Evolutionary conservation across 2,329 filamentous ascomycete genomes (phyloP).

Genomic region (Trichophyton benhamiae): DNA sequence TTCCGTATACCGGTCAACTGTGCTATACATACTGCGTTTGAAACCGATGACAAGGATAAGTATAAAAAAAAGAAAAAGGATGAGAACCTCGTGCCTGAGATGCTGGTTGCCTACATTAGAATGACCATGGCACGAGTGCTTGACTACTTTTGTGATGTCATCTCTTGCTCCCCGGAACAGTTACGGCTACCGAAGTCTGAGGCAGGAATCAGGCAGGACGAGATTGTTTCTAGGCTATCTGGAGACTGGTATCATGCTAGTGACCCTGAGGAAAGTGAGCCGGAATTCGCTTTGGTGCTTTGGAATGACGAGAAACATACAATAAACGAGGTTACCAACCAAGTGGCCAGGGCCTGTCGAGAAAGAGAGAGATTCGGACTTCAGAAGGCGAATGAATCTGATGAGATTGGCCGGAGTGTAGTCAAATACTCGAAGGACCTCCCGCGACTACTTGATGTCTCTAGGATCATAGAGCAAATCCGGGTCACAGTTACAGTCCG

Average conservation of each 20-base stretch:
- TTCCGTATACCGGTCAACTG: constrained; percentile 82
- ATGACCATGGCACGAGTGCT: constrained; percentile 76
- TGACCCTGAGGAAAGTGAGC: constrained; percentile 49
- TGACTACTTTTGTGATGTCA: constrained; percentile 95
- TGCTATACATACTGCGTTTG: constrained; percentile 71
- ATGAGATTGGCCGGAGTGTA: constrained; percentile 76
- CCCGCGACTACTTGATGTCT: constrained; percentile 59
- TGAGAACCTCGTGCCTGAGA: constrained; percentile 59
- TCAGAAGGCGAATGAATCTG: constrained; percentile 71
- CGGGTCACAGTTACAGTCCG: constrained; percentile 91
- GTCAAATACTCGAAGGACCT: constrained; percentile 65
- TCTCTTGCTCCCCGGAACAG: constrained; percentile 95
- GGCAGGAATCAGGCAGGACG: constrained; percentile 69
- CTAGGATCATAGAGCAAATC: constrained; percentile 83
- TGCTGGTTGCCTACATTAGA: constrained; percentile 63
- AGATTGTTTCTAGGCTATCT: constrained; percentile 62
- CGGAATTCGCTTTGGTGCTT: constrained; percentile 71
- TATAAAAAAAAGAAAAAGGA: constrained; percentile 40
- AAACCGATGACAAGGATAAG: constrained; percentile 27
- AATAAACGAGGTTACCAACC: constrained; percentile 75
- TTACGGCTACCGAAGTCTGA: constrained; percentile 73
- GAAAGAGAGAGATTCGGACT: constrained; percentile 57
- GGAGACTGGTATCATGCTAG: constrained; percentile 59
- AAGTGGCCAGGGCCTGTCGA: constrained; percentile 79
- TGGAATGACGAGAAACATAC: constrained; percentile 99